Percentiles rank a stretch among this genome's conserved stretches.
Evolutionary conservation across 2,329 filamentous ascomycete species (phyloP).

Genomic region (Alternaria dauci): DNA sequence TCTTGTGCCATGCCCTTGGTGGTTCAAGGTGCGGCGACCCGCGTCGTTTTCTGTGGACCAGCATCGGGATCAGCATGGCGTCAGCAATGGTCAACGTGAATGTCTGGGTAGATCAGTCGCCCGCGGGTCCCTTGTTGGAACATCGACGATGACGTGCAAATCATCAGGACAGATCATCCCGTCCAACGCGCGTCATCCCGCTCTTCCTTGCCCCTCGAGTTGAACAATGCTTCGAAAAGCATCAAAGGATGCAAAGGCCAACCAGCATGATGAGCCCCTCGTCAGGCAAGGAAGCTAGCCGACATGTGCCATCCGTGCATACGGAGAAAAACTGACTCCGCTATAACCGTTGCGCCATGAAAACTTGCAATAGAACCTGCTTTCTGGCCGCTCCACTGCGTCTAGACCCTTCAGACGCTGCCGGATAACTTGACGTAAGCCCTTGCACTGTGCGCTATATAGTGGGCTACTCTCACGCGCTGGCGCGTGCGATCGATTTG

Average conservation of each 20-base stretch:
- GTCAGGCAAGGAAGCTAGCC: background rate
- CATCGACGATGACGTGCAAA: conserved; percentile 2
- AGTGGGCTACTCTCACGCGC: background rate
- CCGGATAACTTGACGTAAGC: background rate
- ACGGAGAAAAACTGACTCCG: background rate
- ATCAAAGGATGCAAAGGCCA: background rate
- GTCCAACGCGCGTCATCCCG: background rate
- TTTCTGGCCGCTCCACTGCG: background rate
- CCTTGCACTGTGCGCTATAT: background rate
- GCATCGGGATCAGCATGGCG: conserved; percentile 3
- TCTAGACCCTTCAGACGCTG: background rate
- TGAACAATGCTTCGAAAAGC: background rate
- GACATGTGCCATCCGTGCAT: background rate
- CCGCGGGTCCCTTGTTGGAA: background rate
- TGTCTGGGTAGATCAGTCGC: background rate
- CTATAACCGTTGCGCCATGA: conserved; percentile 1
- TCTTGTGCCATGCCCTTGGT: background rate
- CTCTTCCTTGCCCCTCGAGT: background rate
- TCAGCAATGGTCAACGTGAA: conserved; percentile 1
- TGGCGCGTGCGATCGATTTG: background rate
- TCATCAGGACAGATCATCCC: background rate
- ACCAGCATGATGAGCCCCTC: background rate
- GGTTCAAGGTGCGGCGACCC: background rate
- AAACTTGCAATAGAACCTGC: background rate
- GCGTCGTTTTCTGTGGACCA: background rate